Evolutionary conservation across 164 flowering plant genomes (phyloP).

Genomic region (Akebia trifoliata): DNA sequence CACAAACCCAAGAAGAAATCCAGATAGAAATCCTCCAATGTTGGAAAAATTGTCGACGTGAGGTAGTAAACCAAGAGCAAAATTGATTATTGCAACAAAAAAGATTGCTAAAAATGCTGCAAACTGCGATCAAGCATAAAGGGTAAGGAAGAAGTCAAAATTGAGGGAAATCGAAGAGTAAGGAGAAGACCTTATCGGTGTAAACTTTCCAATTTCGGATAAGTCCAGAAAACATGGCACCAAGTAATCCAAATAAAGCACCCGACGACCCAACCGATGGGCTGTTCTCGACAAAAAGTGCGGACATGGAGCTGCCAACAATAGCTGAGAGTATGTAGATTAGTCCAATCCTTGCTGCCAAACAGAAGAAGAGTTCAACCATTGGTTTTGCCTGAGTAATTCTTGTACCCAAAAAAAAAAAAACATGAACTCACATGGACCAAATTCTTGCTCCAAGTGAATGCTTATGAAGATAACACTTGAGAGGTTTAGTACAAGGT

Average conservation of each 20-base stretch:
- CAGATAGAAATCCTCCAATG: conserved; percentile 65
- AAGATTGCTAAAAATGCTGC: conserved; percentile 38
- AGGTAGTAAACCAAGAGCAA: conserved; percentile 65
- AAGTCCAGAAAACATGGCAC: conserved; percentile 63
- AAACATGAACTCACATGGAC: conserved; percentile 41
- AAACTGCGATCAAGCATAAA: conserved; percentile 35
- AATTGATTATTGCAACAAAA: conserved; percentile 33
- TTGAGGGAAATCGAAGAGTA: background rate
- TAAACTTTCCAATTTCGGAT: conserved; percentile 59
- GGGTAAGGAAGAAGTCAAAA: background rate
- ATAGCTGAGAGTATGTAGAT: conserved; percentile 64
- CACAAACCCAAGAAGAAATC: conserved; percentile 63
- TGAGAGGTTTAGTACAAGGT: conserved; percentile 54
- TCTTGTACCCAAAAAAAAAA: too few species aligned
- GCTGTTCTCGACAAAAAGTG: conserved; percentile 49
- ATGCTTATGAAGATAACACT: conserved; percentile 57
- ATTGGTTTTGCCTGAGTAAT: too few species aligned
- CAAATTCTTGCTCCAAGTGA: conserved; percentile 71
- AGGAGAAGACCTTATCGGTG: conserved; percentile 47
- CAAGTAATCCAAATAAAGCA: conserved; percentile 76
- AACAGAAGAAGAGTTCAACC: conserved; percentile 12
- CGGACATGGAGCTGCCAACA: conserved; percentile 54
- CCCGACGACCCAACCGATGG: conserved; percentile 67
- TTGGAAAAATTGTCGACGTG: conserved; percentile 63
- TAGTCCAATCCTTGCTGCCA: conserved; percentile 59